Evolutionary conservation across 106 monocot species (phyloP), one percentile per base, ranked within the genome.

Genomic region (Dendrobium nobile): DNA sequence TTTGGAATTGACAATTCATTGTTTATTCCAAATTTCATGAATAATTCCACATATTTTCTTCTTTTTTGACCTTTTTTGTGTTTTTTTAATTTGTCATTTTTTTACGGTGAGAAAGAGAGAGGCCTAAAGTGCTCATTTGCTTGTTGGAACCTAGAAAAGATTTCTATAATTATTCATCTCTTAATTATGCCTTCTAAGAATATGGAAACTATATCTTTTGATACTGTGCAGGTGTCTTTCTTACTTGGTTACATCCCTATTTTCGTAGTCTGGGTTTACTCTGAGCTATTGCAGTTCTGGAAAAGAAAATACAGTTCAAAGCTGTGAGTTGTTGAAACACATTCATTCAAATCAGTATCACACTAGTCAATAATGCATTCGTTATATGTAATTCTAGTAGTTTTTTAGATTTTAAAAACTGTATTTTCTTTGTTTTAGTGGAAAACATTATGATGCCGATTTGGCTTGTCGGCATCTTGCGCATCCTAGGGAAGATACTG

Each of bases 181-280:
- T 26, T 24, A 24, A 47, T 51, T 24, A 43, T 74, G 19, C 28
- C 43, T 41, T 74, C 5, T 18, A 15, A 15, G 15, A 9, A 76
- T 76, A 24, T 41, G 4, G n/a, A 73, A 18, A 41, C 2, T 41
- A 20, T 10, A 44, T 43, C 22, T 75, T 6, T 75, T 75, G 43
- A 24, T 75, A 17, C 11, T 41, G 19, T 73, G 40, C 75, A 91
- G 91, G 82, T 92, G 81, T 77, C 89, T 6, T 74, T 92, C 42
- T 83, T 89, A 42, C 54, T 87, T 47, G 87, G 92, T 15, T 84
- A 87, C 72, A 47, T 92, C 19, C 85, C 85, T 13, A 24, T 92
- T 8, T 79, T 87, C 75, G 41, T 82, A 26, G 80, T 72, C 17
- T 92, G 87, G 87, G 11, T 89, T 2, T 92, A 87, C 77, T 59